phyloP scores from a whole-genome alignment of 129 eudicot species.

The Artemisia annua region DNA sequence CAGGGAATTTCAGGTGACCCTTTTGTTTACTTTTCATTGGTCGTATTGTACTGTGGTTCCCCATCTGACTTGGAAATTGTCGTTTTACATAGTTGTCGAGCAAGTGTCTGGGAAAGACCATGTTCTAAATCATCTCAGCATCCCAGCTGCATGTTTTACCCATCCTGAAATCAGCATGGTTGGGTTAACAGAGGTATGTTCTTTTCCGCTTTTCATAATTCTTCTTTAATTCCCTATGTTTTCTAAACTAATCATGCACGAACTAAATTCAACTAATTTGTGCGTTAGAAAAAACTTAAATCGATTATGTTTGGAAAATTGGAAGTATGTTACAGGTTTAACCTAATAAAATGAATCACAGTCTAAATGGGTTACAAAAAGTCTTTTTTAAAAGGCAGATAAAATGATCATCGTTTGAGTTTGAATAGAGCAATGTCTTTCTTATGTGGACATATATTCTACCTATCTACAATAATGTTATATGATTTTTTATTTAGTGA shows the following conservation, averaged over 20 bases:
- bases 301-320: background rate
- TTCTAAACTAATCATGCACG: background rate
- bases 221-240: background rate
- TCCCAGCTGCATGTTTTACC: conserved; percentile 98
- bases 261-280: background rate
- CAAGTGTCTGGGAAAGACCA: conserved; percentile 85
- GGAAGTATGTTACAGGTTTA: background rate
- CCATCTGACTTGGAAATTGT: conserved; percentile 30
- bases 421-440: background rate
- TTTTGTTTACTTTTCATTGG: background rate
- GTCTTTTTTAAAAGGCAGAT: background rate
- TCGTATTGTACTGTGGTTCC: background rate
- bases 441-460: background rate
- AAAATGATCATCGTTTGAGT: background rate
- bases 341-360: background rate
- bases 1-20: conserved; percentile 92
- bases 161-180: conserved; percentile 99
- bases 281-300: background rate
- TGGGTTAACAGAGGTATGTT: conserved; percentile 88
- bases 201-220: background rate
- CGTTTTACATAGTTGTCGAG: conserved; percentile 66
- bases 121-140: conserved; percentile 88
- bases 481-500: background rate
- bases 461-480: background rate
- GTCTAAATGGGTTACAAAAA: background rate